Base-by-base conservation (phyloP, 2,329 filamentous ascomycete species). In the Cercospora sojina region DNA sequence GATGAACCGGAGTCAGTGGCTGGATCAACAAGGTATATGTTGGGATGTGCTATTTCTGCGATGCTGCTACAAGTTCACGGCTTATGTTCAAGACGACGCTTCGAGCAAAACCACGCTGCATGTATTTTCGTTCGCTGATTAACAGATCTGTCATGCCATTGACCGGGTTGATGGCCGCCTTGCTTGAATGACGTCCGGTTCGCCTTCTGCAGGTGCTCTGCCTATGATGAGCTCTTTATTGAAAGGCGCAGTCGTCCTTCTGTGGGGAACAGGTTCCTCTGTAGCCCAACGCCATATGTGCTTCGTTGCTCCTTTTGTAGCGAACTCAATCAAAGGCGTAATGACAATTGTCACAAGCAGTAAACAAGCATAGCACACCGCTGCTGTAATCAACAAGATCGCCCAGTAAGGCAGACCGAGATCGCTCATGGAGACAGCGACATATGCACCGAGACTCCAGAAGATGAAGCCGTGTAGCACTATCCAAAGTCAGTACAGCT, bases 401-500 rank as follows among this genome's bases (percentile, higher is more conserved):
- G 76, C 69, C 61, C 77, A 76, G 66, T 79, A 80, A 3, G 71
- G 69, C 13, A 79, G 66, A 16, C 69, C 71, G 3, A 71, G 70
- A 0, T 70, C 66, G 3, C 77, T 77, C 16, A 80, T 74, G 51
- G 74, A 70, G 2, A 79, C 72, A 62, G 77, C 73, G 25, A 79
- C 74, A 74, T 76, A 80, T 31, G 74, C 73, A 23, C 79, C 79
- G 67, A 78, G 77, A 56, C 70, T 76, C 79, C 79, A 80, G 81
- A 86, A 76, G 72, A 84, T 66, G 72, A 83, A 61, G 41, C 82
- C 82, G 69, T 83, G 82, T 58, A 83, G 75, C 7, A 83, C 70
- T 72, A 31, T 10, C n/a, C 8, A 13, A 3, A 6, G 56, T 68
- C 61, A 67, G 64, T 25, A 29, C 1, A 13, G 32, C 8, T 18